phyloP scores from a whole-genome alignment of 306 rosid species.

The Sicyos edulis region DNA sequence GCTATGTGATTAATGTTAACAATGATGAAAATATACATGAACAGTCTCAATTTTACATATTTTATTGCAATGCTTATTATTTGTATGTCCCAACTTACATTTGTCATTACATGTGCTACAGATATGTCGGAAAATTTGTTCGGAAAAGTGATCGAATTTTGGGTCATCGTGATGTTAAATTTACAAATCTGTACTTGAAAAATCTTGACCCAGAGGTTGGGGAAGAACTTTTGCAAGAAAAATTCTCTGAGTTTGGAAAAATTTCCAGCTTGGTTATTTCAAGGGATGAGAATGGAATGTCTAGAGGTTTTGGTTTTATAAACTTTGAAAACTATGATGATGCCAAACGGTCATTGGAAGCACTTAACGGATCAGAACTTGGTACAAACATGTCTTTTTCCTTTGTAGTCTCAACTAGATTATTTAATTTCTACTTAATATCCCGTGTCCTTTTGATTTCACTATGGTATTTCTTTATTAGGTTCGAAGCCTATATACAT shows the following conservation, averaged over 20 bases:
- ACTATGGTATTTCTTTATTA: slow-evolving; percentile 29
- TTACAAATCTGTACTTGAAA: slow-evolving; percentile 71
- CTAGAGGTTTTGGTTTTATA: slow-evolving; percentile 82
- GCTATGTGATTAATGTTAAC: neutral
- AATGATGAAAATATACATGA: slow-evolving; percentile 16
- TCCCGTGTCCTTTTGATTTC: slow-evolving; percentile 6
- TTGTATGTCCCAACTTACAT: slow-evolving; percentile 1
- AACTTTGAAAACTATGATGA: slow-evolving; percentile 64
- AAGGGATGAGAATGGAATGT: slow-evolving; percentile 49
- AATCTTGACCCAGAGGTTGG: slow-evolving; percentile 59
- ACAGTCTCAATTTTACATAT: neutral
- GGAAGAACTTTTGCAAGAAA: slow-evolving; percentile 53
- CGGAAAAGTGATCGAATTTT: slow-evolving; percentile 54
- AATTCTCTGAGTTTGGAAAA: slow-evolving; percentile 62
- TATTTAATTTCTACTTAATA: slow-evolving; percentile 6
- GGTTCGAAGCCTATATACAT: slow-evolving; percentile 76
- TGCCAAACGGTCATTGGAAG: slow-evolving; percentile 71
- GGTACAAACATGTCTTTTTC: slow-evolving; percentile 36
- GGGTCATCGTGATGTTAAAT: slow-evolving; percentile 49
- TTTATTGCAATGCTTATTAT: neutral
- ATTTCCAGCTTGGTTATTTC: slow-evolving; percentile 57
- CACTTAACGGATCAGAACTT: slow-evolving; percentile 54
- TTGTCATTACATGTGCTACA: neutral
- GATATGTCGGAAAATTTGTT: slow-evolving; percentile 62
- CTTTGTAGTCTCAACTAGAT: slow-evolving; percentile 19